Evolutionary conservation across 1,284 basidiomycete genomes (phyloP).

Genomic region (Porogramme epimiltina): DNA sequence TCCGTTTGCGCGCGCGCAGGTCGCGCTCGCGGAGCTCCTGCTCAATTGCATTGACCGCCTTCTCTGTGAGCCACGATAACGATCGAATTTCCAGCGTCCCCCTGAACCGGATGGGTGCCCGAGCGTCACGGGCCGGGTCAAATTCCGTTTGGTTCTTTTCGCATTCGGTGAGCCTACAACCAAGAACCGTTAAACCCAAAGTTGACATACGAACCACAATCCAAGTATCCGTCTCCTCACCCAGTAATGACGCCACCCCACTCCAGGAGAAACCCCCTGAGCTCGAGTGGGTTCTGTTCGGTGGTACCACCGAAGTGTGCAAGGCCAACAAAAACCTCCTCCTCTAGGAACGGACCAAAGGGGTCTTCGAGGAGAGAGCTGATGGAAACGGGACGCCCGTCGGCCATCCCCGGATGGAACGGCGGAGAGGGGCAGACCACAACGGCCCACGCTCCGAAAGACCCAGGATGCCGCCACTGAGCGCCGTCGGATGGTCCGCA

Average conservation of each 20-base stretch:
- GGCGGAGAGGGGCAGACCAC: too few relatives aligned
- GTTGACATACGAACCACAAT: too few relatives aligned
- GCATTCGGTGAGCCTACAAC: constrained; percentile 20
- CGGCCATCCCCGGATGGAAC: too few relatives aligned
- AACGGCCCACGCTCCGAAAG: too few relatives aligned
- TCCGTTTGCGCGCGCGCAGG: constrained; percentile 1
- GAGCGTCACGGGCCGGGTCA: constrained; percentile 1
- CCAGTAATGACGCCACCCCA: constrained; percentile 25
- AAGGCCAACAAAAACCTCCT: constrained; percentile 21
- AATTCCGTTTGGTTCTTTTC: constrained; percentile 15
- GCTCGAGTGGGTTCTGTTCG: constrained; percentile 16
- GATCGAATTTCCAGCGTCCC: constrained; percentile 46
- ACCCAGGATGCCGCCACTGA: too few relatives aligned
- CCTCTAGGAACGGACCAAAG: constrained; percentile 33
- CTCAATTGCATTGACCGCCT: constrained; percentile 41
- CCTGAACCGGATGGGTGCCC: constrained; percentile 40
- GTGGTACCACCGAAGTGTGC: constrained; percentile 27
- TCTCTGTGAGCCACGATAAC: constrained; percentile 47
- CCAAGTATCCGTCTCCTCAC: too few relatives aligned
- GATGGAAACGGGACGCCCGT: neutral
- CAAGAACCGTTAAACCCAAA: too few relatives aligned
- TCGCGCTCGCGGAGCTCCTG: constrained; percentile 44
- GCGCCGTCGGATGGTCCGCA: too few relatives aligned
- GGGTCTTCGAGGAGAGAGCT: constrained; percentile 26
- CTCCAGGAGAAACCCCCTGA: constrained; percentile 26